These are phyloP conservation scores for Asterella californica DNA, from an alignment of 225 moss, liverwort and hornwort genomes.

Conservation along the genomic window DNA sequence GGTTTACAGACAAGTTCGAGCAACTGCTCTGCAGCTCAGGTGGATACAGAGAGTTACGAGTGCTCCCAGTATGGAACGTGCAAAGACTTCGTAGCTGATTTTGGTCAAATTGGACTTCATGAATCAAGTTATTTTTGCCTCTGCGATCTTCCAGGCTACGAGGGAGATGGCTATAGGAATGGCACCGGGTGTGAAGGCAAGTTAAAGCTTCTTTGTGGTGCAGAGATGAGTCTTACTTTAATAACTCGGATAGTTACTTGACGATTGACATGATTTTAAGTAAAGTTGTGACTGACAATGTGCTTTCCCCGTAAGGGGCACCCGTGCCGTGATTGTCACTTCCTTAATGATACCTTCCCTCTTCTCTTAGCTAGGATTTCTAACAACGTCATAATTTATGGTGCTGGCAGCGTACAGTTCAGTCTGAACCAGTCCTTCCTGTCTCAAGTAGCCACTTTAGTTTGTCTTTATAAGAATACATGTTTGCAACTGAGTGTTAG, in stretches of 20 bases:
- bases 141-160: not conserved
- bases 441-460: no score
- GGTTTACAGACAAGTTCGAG: no score
- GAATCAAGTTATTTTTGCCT: not conserved
- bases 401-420: no score
- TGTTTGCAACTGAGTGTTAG: no score
- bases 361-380: no score
- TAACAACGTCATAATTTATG: no score
- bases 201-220: not conserved
- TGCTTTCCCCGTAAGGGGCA: not conserved
- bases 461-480: no score
- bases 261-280: no score
- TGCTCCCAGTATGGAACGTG: not conserved
- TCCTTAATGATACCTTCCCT: not conserved
- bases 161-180: constrained; percentile 3
- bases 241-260: no score
- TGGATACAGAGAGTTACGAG: not conserved
- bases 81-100: no score
- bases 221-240: not conserved
- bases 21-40: not conserved
- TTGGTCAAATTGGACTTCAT: accelerated
- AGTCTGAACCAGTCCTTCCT: no score
- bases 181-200: constrained; percentile 1
- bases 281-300: not conserved
- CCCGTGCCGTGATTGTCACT: not conserved